phyloP scores from a whole-genome alignment of 1,284 basidiomycete genomes.

The Rhizoctonia solani region DNA sequence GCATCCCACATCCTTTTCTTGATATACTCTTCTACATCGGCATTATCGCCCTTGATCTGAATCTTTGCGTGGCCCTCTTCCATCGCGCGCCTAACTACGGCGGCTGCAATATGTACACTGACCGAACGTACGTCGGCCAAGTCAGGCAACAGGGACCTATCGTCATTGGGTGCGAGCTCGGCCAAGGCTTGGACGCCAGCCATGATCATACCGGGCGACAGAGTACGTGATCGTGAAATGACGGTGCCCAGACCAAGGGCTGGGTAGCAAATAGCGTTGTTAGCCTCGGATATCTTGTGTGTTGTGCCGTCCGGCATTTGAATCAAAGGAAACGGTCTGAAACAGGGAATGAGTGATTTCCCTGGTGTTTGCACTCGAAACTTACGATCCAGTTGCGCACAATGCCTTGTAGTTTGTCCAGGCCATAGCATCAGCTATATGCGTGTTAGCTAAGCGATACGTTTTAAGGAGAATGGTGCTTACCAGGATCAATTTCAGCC shows the following conservation, averaged over 20 bases:
- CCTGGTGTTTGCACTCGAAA: neutral
- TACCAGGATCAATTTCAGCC: constrained; percentile 69
- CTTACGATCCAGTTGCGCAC: constrained; percentile 28
- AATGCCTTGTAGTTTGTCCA: constrained; percentile 30
- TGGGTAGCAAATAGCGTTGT: constrained; percentile 81
- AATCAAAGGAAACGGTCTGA: constrained; percentile 77
- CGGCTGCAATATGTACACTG: constrained; percentile 77
- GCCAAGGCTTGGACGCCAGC: constrained; percentile 67
- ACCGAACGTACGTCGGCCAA: constrained; percentile 62
- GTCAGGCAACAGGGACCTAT: constrained; percentile 50
- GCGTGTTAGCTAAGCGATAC: constrained; percentile 76
- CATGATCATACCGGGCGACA: constrained; percentile 79
- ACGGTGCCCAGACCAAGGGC: constrained; percentile 76
- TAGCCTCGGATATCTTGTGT: constrained; percentile 73
- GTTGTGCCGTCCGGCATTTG: constrained; percentile 59
- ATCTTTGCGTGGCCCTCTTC: constrained; percentile 67
- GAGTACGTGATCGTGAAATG: constrained; percentile 60
- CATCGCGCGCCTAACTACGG: constrained; percentile 75
- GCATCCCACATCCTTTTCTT: constrained; percentile 62
- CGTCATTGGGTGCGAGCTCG: constrained; percentile 64
- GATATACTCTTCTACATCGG: constrained; percentile 58
- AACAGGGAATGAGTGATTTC: neutral
- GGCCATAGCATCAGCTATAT: constrained; percentile 53
- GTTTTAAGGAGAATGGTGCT: constrained; percentile 49
- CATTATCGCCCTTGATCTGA: constrained; percentile 47